Percentiles rank a stretch among this genome's conserved stretches.
Conservation (phyloP, 2,329 filamentous ascomycete genomes). For the Colletotrichum sp. region DNA sequence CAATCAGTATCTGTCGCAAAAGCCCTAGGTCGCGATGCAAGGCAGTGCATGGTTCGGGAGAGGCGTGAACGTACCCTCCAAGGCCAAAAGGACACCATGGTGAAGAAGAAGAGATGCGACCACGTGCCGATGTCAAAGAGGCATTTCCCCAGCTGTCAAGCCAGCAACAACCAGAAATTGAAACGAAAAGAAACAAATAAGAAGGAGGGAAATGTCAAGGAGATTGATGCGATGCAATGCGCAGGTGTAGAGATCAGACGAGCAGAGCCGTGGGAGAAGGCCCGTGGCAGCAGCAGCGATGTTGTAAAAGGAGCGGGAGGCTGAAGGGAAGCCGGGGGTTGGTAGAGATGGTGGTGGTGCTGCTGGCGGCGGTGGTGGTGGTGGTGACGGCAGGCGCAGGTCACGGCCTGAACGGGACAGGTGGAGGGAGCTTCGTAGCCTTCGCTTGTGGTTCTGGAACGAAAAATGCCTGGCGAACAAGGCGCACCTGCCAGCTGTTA, state of each 20-base stretch:
- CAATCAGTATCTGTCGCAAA: neutral
- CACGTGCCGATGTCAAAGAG: constrained; percentile 14
- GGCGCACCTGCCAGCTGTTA: neutral
- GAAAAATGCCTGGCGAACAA: neutral
- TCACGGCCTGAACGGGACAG: neutral
- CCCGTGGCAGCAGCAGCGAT: neutral
- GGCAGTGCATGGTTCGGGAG: neutral
- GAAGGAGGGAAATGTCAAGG: neutral
- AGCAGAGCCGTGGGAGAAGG: neutral
- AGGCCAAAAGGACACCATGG: constrained; percentile 86
- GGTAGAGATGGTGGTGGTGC: neutral
- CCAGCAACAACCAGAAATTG: neutral
- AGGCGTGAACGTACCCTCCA: constrained; percentile 67
- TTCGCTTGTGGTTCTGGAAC: neutral
- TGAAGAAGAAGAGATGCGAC: constrained; percentile 9
- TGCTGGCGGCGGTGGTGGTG: neutral
- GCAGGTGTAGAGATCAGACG: neutral
- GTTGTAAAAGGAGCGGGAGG: constrained; percentile 2
- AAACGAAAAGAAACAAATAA: neutral
- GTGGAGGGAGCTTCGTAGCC: neutral
- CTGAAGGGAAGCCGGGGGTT: neutral
- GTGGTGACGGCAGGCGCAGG: neutral
- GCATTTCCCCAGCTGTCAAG: constrained; percentile 7
- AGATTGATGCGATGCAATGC: neutral
- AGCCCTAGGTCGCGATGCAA: neutral